A percentile compares a stretch with the other conserved stretches of the same genome.
These are phyloP conservation scores for Gyrodon lividus DNA, from an alignment of 768 basidiomycete genomes.

Conservation along the genomic window DNA sequence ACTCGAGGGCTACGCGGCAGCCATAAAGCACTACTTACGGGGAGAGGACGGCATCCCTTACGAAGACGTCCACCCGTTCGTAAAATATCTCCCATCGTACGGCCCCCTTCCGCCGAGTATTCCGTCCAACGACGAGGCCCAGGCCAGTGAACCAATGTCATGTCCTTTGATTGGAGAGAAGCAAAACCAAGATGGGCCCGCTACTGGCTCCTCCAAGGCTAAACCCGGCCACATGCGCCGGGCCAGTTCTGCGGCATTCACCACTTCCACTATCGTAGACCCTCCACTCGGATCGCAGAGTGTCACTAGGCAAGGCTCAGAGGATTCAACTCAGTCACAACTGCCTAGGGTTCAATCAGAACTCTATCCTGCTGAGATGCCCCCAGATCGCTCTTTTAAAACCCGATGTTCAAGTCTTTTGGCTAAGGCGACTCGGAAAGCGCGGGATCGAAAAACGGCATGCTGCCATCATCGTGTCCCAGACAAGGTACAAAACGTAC, in stretches of 20 bases:
- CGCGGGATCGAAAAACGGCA: slow-evolving; percentile 59
- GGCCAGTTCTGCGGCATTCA: too few species aligned
- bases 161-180: not conserved
- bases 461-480: slow-evolving; percentile 31
- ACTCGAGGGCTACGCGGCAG: slow-evolving; percentile 60
- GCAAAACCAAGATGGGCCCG: not conserved
- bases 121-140: slow-evolving; percentile 19
- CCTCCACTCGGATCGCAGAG: not conserved
- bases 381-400: slow-evolving; percentile 56
- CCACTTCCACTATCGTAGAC: not conserved
- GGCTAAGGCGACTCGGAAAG: slow-evolving; percentile 39
- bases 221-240: too few species aligned
- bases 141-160: not conserved
- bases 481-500: slow-evolving; percentile 60
- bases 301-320: not conserved
- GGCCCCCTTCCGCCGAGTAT: slow-evolving; percentile 52
- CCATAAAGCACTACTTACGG: slow-evolving; percentile 68
- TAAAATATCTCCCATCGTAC: slow-evolving; percentile 66
- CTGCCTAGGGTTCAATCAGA: not conserved
- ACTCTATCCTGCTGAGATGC: slow-evolving; percentile 53
- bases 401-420: slow-evolving; percentile 62
- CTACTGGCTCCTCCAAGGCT: not conserved
- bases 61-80: slow-evolving; percentile 60
- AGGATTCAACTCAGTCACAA: too few species aligned
- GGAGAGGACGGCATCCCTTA: slow-evolving; percentile 42